phyloP scores from a whole-genome alignment of 176 grass and related monocot genomes.

The Sorghum bicolor region Sorghum_bicolor_NCBIv3 NC_012870.2:17022001-17022500 shows the following conservation, averaged over 20 bases:
- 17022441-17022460: neutral
- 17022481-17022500: neutral
- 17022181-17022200: neutral
- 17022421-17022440: neutral
- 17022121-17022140: neutral
- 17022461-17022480: neutral
- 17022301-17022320: neutral
- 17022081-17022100: neutral
- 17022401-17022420: neutral
- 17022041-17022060: neutral
- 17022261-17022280: neutral
- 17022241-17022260: neutral
- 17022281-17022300: neutral
- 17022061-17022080: conserved; percentile 10
- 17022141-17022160: conserved; percentile 16
- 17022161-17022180: neutral
- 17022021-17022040: neutral
- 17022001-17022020: neutral
- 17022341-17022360: neutral
- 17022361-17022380: neutral
- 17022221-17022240: neutral
- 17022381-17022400: neutral
- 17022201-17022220: neutral
- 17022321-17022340: neutral
- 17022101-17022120: neutral